These are phyloP conservation scores for Climacium dendroides DNA, from an alignment of 225 moss, liverwort and hornwort genomes.

Conservation along the genomic window DNA sequence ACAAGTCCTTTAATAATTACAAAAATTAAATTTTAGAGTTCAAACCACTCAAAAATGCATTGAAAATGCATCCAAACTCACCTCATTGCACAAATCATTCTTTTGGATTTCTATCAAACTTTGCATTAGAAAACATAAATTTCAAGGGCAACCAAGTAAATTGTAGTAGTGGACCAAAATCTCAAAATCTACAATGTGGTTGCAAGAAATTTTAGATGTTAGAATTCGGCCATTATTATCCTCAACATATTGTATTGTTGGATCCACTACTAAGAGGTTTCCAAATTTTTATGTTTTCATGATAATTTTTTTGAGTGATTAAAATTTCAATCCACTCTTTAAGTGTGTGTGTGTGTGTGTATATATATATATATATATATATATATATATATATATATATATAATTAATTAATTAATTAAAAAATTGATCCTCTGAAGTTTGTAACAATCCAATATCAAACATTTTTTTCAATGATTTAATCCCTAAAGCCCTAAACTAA, in stretches of 20 bases:
- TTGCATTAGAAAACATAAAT: no score
- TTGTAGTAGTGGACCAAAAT: fast-evolving
- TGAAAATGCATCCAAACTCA: neutral
- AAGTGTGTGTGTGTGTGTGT: no score
- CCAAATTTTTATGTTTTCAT: neutral
- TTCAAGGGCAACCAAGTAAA: fast-evolving
- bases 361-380: neutral
- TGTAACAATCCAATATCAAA: neutral
- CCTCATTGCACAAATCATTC: fast-evolving
- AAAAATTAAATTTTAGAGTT: neutral
- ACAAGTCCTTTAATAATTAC: neutral
- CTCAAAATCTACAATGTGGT: neutral
- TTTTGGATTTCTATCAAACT: fast-evolving
- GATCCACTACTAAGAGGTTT: neutral
- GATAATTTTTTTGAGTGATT: neutral
- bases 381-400: neutral
- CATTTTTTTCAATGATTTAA: neutral
- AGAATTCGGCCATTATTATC: neutral
- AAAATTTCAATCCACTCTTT: neutral
- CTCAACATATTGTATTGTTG: neutral
- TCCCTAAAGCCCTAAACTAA: no score
- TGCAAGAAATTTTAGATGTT: neutral
- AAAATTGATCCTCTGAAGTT: neutral
- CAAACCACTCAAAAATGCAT: neutral
- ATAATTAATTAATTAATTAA: no score